Evolutionary conservation across 169 alveolate species (phyloP).

Genomic region (Plasmodium yoelii): DNA sequence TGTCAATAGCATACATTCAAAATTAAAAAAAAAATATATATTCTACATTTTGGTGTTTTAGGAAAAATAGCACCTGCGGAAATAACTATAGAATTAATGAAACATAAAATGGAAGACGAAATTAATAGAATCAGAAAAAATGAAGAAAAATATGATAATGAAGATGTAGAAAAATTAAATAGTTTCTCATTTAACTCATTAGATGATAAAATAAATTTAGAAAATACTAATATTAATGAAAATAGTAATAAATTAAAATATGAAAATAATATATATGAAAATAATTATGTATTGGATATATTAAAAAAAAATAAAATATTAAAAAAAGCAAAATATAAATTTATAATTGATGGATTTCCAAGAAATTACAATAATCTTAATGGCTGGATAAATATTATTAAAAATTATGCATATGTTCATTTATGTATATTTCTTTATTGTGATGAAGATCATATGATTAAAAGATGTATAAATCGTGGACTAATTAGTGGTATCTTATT

Average conservation of each 20-base stretch:
- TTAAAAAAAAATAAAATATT: constrained; percentile 43
- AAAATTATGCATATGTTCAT: constrained; percentile 77
- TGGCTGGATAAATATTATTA: constrained; percentile 88
- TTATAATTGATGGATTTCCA: constrained; percentile 97
- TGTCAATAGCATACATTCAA: too few relatives aligned
- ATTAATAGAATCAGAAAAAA: constrained; percentile 61
- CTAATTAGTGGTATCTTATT: constrained; percentile 72
- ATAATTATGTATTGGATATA: constrained; percentile 38
- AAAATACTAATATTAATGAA: constrained; percentile 33
- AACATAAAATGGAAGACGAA: constrained; percentile 89
- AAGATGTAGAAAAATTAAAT: constrained; percentile 14
- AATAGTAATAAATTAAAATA: constrained; percentile 47
- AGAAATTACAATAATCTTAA: constrained; percentile 91
- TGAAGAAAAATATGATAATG: background rate
- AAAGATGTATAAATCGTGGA: constrained; percentile 80
- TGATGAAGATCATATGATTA: constrained; percentile 77
- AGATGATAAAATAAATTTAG: constrained; percentile 35
- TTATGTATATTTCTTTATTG: constrained; percentile 80
- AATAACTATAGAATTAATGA: constrained; percentile 91
- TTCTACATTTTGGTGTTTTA: background rate
- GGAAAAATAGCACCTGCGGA: constrained; percentile 95
- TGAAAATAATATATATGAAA: constrained; percentile 61
- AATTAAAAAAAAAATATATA: too few relatives aligned
- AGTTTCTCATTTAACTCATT: constrained; percentile 62
- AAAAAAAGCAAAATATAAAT: constrained; percentile 78